Base-by-base conservation (phyloP, 129 eudicot species). In the Dittrichia graveolens region DNA sequence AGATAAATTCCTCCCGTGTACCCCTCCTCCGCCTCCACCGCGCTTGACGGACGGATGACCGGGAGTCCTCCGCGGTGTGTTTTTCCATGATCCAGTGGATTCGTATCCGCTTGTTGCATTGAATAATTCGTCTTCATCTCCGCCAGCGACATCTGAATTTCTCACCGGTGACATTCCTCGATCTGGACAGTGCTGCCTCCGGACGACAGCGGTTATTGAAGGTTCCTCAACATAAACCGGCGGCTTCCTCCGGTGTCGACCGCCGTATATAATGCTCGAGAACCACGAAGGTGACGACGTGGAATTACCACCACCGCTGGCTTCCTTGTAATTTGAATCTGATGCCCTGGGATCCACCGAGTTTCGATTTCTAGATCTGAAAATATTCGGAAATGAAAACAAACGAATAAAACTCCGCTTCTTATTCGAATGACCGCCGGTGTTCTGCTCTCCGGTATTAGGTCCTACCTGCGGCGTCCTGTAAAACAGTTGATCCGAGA, bases 161-260 rank as follows among this genome's bases (percentile, higher is more conserved):
- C 88, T 66, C 58, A 71, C 95, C 65, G 97, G 97, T 15, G 95
- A 81, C 91, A 85, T 77, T 80, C 96, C 96, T 3, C 88, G 83
- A 67, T 79, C 86, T 14, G 74, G 80, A 49, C 69, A 39, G 75
- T 82, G 80, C 34, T 13, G 40, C 48, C 39, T 67, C 44, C 82
- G 74, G 2, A 75, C 67, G 13, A 46, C 65, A 65, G 71, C 77
- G 57, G 79, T 12, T 50, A 62, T 45, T 0, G 65, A 65, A 2
- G 84, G 68, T 7, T 80, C 72, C 0, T 85, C 83, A 4, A 42
- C 74, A 39, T 78, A 59, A 41, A 80, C 77, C 11, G 77, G 59
- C 39, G 71, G 73, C 74, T 85, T 79, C 61, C 85, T 76, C 75
- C 83, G 81, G 42, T 73, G 78, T 1, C 75, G 74, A 10, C 55